These are phyloP conservation scores for Fusarium napiforme DNA, from an alignment of 2,329 filamentous ascomycete species.

Conservation along the genomic window DNA sequence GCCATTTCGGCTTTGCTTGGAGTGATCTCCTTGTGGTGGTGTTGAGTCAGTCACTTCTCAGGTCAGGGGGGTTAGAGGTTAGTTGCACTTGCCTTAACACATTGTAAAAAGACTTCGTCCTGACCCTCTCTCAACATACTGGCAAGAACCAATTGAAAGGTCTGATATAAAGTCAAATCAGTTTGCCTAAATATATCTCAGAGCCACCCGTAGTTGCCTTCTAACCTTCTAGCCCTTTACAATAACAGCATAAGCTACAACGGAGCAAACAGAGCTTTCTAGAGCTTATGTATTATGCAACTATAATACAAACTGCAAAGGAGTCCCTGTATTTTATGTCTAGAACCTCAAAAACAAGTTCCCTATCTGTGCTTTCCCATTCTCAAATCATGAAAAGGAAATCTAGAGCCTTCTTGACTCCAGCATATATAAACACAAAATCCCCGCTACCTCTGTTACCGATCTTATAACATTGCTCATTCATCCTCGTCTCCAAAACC, in stretches of 20 bases:
- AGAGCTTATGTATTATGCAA: not conserved
- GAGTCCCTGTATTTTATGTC: not conserved
- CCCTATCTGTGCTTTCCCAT: not conserved
- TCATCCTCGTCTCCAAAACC: slow-evolving; percentile 39
- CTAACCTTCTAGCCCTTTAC: not conserved
- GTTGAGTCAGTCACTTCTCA: not conserved
- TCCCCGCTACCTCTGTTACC: not conserved
- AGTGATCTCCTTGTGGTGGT: not conserved
- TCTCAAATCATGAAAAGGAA: not conserved
- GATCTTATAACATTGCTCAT: not conserved
- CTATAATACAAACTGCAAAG: not conserved
- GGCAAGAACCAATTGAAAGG: not conserved
- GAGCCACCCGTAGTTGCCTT: not conserved
- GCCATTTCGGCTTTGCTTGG: not conserved
- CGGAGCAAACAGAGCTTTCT: not conserved
- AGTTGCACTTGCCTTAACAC: not conserved
- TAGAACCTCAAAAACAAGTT: not conserved
- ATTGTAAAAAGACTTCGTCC: not conserved
- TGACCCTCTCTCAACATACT: not conserved
- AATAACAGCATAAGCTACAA: not conserved
- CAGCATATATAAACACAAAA: not conserved
- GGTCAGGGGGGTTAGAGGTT: not conserved
- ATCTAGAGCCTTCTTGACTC: not conserved
- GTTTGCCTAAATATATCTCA: not conserved
- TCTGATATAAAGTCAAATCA: not conserved